phyloP scores from a whole-genome alignment of 1,284 basidiomycete species.

The Trichosporon coremiiforme region DNA sequence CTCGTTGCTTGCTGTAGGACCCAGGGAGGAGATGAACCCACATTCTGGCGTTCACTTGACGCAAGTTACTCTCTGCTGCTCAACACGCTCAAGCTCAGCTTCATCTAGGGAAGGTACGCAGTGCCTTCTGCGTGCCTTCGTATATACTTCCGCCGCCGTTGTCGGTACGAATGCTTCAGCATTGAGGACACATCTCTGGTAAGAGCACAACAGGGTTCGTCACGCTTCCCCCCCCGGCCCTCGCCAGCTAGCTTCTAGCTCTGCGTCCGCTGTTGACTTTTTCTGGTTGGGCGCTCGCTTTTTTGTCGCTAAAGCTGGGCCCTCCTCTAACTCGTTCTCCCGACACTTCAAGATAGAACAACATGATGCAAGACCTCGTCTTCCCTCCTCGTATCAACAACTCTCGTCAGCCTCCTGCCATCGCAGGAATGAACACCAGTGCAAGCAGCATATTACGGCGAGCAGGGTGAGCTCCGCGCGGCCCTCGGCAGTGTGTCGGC shows the following conservation, averaged over 20 bases:
- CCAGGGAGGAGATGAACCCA: not conserved
- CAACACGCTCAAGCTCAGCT: not conserved
- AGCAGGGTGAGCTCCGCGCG: not conserved
- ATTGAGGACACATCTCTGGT: not conserved
- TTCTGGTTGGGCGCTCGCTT: not conserved
- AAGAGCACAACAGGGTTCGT: not conserved
- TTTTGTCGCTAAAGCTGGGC: not conserved
- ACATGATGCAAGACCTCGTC: not conserved
- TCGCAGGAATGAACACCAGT: not conserved
- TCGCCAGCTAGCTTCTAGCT: not conserved
- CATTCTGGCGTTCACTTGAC: not conserved
- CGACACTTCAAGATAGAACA: not conserved
- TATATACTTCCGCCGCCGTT: not conserved
- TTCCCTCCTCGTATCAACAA: not conserved
- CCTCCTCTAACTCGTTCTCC: no score
- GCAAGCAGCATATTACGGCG: not conserved
- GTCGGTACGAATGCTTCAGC: not conserved
- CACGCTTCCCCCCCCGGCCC: not conserved
- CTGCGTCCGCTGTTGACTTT: slow-evolving; percentile 1
- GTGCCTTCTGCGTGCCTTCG: not conserved
- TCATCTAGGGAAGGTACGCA: not conserved
- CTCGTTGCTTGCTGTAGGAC: not conserved
- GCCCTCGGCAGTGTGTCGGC: slow-evolving; percentile 4
- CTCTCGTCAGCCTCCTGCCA: not conserved
- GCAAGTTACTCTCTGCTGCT: not conserved